Conservation (phyloP, 208 protist species). For the Jaenimonas drosophilae region DNA sequence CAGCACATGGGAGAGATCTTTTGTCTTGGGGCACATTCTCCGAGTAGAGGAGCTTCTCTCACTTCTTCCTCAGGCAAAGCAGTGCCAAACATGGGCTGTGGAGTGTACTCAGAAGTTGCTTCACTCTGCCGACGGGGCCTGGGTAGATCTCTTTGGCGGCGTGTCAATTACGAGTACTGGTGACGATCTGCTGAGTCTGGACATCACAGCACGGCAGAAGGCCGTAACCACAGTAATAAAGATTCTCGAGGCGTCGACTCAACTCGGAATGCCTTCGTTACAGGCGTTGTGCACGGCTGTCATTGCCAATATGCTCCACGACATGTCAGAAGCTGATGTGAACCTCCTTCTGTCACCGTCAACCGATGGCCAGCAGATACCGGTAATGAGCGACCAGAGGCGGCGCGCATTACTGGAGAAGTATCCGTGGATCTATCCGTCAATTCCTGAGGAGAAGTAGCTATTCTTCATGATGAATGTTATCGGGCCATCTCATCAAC, state of each 20-base stretch:
- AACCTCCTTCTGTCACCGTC: conserved; percentile 11
- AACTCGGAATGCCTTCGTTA: conserved; percentile 32
- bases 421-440: conserved; percentile 19
- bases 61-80: neutral
- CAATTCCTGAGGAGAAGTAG: neutral
- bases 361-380: conserved; percentile 1
- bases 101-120: too few relatives aligned
- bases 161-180: neutral
- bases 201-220: conserved; percentile 6
- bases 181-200: conserved; percentile 3
- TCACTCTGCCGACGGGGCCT: conserved; percentile 15
- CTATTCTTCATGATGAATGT: neutral
- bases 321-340: conserved; percentile 25
- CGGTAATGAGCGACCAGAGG: conserved; percentile 26
- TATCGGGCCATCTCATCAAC: too few relatives aligned
- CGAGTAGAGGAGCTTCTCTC: neutral
- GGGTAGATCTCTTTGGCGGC: conserved; percentile 28
- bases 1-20: neutral
- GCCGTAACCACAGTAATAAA: conserved; percentile 18
- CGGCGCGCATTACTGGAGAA: conserved; percentile 12
- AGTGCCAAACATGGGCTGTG: too few relatives aligned
- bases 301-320: conserved; percentile 45
- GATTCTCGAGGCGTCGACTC: conserved; percentile 41
- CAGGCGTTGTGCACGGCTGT: conserved; percentile 37
- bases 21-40: neutral